Evolutionary conservation across 257 asterid genomes (phyloP).

Genomic region (Solanum ahanhuiri): DNA sequence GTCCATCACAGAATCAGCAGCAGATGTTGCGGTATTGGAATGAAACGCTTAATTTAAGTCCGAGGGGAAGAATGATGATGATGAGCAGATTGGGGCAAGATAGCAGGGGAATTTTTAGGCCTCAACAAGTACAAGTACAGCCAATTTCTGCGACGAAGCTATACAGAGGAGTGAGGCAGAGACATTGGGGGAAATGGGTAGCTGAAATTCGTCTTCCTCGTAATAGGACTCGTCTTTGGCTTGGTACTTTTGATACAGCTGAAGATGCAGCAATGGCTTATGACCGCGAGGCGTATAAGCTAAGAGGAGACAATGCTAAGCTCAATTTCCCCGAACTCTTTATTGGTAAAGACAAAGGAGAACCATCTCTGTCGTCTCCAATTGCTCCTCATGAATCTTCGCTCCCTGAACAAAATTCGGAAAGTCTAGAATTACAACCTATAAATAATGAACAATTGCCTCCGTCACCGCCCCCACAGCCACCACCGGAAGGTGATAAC

Average conservation of each 20-base stretch:
- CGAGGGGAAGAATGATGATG: conserved; percentile 75
- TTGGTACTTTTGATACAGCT: conserved; percentile 87
- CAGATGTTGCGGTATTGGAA: conserved; percentile 63
- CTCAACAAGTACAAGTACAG: conserved; percentile 7
- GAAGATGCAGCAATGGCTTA: conserved; percentile 94
- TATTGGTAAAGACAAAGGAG: conserved; percentile 32
- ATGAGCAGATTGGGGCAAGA: conserved; percentile 39
- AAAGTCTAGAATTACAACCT: neutral
- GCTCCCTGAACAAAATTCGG: neutral
- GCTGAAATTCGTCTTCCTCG: conserved; percentile 92
- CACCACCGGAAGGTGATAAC: conserved; percentile 2
- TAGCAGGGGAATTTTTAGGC: conserved; percentile 20
- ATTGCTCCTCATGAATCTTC: conserved; percentile 1
- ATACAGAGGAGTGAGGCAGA: conserved; percentile 86
- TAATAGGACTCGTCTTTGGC: conserved; percentile 90
- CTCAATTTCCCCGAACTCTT: conserved; percentile 81
- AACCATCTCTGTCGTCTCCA: conserved; percentile 6
- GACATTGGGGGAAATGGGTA: conserved; percentile 99
- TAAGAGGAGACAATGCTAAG: conserved; percentile 78
- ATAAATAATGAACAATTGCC: conserved; percentile 1
- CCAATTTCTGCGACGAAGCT: conserved; percentile 54
- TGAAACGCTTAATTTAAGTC: conserved; percentile 64
- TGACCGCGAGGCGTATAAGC: conserved; percentile 80
- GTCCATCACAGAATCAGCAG: conserved; percentile 28
- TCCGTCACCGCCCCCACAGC: neutral